phyloP scores from a whole-genome alignment of 2,329 filamentous ascomycete genomes.

The Ceratocystis smalleyi region DNA sequence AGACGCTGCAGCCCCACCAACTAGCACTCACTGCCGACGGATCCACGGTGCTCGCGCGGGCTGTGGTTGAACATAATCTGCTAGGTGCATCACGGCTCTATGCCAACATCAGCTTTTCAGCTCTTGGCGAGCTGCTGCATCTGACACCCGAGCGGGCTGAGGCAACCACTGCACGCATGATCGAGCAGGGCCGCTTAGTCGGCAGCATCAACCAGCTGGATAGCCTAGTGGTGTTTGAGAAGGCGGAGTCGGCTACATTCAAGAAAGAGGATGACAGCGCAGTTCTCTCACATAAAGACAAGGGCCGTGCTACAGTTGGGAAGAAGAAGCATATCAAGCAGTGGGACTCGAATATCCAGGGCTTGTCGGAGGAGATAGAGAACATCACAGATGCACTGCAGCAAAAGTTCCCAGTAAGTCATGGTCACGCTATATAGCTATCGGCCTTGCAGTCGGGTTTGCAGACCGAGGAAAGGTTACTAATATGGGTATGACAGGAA shows the following conservation, averaged over 20 bases:
- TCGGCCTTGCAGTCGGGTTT: not conserved
- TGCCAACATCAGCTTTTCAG: slow-evolving; percentile 60
- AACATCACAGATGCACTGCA: slow-evolving; percentile 69
- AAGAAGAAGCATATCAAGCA: slow-evolving; percentile 58
- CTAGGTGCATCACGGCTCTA: slow-evolving; percentile 70
- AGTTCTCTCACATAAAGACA: slow-evolving; percentile 47
- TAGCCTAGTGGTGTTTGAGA: slow-evolving; percentile 72
- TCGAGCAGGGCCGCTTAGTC: slow-evolving; percentile 77
- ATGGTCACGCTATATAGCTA: slow-evolving; percentile 14
- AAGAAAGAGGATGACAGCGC: slow-evolving; percentile 6
- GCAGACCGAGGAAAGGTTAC: not conserved
- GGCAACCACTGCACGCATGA: slow-evolving; percentile 84
- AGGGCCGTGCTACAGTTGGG: slow-evolving; percentile 45
- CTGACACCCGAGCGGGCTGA: slow-evolving; percentile 70
- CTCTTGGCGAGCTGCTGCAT: slow-evolving; percentile 61
- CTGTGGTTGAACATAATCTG: slow-evolving; percentile 91
- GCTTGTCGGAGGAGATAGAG: slow-evolving; percentile 77
- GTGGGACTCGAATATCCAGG: slow-evolving; percentile 83
- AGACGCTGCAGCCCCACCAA: slow-evolving; percentile 70
- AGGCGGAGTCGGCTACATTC: slow-evolving; percentile 38
- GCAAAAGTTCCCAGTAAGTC: slow-evolving; percentile 54
- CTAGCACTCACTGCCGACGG: slow-evolving; percentile 80
- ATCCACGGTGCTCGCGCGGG: slow-evolving; percentile 80
- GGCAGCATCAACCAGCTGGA: slow-evolving; percentile 93
- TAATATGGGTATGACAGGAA: not conserved